phyloP scores from a whole-genome alignment of 2,329 filamentous ascomycete species.

The Monilinia aucupariae region DNA sequence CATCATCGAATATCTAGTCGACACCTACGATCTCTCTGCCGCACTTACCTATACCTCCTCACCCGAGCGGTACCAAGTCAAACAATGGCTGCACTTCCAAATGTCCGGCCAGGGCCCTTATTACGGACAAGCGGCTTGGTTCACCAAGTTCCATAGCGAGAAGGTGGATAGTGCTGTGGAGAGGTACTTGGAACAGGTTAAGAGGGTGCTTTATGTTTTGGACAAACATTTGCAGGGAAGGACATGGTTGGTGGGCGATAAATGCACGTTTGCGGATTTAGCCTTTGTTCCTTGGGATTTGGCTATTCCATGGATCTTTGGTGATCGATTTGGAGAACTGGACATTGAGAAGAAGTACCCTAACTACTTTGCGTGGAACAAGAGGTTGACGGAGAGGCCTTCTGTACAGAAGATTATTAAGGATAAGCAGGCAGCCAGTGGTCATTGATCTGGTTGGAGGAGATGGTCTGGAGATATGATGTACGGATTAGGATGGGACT shows the following conservation, averaged over 20 bases:
- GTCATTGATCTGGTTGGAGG: neutral
- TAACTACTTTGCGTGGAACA: constrained; percentile 22
- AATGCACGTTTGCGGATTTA: constrained; percentile 38
- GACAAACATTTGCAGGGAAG: constrained; percentile 37
- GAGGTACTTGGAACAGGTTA: constrained; percentile 41
- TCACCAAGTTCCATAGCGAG: constrained; percentile 36
- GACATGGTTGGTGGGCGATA: constrained; percentile 39
- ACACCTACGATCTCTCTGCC: constrained; percentile 35
- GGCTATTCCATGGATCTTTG: constrained; percentile 18
- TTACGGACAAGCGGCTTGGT: constrained; percentile 29
- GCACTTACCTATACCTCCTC: neutral
- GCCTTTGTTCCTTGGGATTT: constrained; percentile 22
- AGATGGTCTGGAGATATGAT: neutral
- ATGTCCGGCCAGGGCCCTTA: neutral
- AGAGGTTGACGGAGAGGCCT: constrained; percentile 19
- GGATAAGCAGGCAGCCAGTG: constrained; percentile 19
- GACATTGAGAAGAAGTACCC: constrained; percentile 27
- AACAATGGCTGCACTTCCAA: neutral
- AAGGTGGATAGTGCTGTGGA: constrained; percentile 40
- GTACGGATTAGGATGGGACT: too few relatives aligned
- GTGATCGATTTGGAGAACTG: constrained; percentile 14
- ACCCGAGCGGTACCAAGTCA: neutral
- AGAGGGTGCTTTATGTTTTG: constrained; percentile 36
- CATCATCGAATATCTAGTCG: constrained; percentile 41
- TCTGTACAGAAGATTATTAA: constrained; percentile 21